Conservation (phyloP, 2,329 filamentous ascomycete genomes). For the Curvularia lunata region DNA sequence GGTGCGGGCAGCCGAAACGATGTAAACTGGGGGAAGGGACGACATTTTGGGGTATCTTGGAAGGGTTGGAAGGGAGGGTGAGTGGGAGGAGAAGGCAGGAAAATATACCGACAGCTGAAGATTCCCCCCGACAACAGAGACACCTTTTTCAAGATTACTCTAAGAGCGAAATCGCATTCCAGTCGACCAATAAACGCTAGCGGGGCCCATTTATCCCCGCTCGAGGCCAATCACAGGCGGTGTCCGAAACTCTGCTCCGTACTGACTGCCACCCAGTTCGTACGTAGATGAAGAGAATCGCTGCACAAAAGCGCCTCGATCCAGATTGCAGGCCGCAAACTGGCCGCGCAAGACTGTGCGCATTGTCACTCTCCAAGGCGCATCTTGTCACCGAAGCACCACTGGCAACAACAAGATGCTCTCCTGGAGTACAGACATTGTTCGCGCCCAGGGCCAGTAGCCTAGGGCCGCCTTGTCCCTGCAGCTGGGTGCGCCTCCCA, state of each 20-base stretch:
- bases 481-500: conserved; percentile 18
- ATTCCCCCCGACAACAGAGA: conserved; percentile 10
- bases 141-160: conserved; percentile 28
- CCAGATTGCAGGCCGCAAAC: not conserved
- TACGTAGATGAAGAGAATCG: not conserved
- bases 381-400: too few relatives aligned
- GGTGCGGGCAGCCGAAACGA: conserved; percentile 89
- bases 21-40: conserved; percentile 87
- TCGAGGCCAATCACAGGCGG: not conserved
- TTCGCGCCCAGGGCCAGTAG: conserved; percentile 8
- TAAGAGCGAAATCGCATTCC: not conserved
- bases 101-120: not conserved
- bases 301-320: not conserved
- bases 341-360: not conserved
- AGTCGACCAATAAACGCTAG: not conserved
- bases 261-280: not conserved
- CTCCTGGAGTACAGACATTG: conserved; percentile 1
- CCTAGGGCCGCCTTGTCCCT: conserved; percentile 25
- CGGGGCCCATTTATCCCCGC: not conserved
- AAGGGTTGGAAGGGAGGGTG: conserved; percentile 5
- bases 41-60: conserved; percentile 65
- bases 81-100: conserved; percentile 13
- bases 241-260: not conserved
- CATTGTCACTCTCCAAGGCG: not conserved
- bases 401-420: not conserved